Base-by-base conservation (phyloP, 2,329 filamentous ascomycete genomes). In the Colletotrichum cordylinicola region DNA sequence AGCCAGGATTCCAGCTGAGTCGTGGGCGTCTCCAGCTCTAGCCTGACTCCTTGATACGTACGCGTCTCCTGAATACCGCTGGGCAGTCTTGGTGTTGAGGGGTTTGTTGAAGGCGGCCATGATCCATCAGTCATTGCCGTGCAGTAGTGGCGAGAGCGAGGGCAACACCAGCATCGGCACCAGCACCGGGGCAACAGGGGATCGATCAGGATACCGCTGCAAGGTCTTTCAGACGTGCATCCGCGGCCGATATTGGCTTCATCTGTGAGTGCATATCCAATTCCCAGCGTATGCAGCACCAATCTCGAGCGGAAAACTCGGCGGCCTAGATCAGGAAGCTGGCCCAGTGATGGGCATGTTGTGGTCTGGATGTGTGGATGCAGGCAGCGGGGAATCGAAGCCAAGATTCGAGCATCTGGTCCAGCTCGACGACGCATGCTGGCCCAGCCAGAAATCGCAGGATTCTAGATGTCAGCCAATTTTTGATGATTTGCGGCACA, bases 361-460 rank as follows among this genome's bases (percentile, higher is more conserved):
- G 31, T 62, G 55, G 55, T 21, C 33, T 37, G n/a, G 61, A 43
- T 39, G 66, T 39, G 65, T n/a, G 15, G 62, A 52, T 39, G 72
- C 67, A 37, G 58, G 35, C 58, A 37, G 62, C n/a, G 33, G 56
- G 29, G 18, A 33, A 27, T 18, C 15, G 37, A 27, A 62, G 33
- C 55, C 68, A 62, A 67, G 55, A 72, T 65, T 48, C 48, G 56
- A 67, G n/a, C 69, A 72, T 75, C 64, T 72, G 56, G 31, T 68
- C 31, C 33, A 64, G 21, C 66, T 68, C 33, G 15, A 29, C 33
- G 15, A 29, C 43, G 72, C 68, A 72, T 67, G 61, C 33, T 48
- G 48, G 56, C 8, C 8, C 29, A 58, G 37, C 27, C 29, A 21
- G 43, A 48, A 48, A 21, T 8, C 43, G 43, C 43, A 48, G 43